Percentiles rank a stretch among this genome's conserved stretches.
These are phyloP conservation scores for Pichia sp. DNA, from an alignment of 1,139 yeast species.

Conservation along the genomic window DNA sequence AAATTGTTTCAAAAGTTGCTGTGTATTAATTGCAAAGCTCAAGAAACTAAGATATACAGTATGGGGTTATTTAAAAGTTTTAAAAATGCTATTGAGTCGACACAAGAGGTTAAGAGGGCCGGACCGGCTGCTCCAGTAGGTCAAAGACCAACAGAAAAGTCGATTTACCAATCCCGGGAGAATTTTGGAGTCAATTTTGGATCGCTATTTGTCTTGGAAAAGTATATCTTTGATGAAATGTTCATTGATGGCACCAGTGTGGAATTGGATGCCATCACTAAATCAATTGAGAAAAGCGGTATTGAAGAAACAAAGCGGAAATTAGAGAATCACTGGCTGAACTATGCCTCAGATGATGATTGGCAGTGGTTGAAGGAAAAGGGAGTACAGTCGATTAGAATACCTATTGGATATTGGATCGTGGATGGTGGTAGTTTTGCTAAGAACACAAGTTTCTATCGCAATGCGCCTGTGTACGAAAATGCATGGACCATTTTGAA, in stretches of 20 bases:
- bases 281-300: constrained; percentile 41
- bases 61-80: not conserved
- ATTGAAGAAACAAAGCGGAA: constrained; percentile 43
- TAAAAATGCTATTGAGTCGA: not conserved
- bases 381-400: constrained; percentile 68
- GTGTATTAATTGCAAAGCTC: no score
- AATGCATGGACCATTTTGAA: constrained; percentile 58
- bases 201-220: constrained; percentile 72
- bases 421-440: constrained; percentile 56
- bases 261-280: constrained; percentile 70
- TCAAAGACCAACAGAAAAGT: constrained; percentile 20
- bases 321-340: constrained; percentile 63
- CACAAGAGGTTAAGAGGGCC: not conserved
- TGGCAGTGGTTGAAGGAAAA: constrained; percentile 67
- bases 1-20: no score
- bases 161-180: constrained; percentile 56
- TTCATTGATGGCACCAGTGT: constrained; percentile 43
- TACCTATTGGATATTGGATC: constrained; percentile 91
- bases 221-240: constrained; percentile 55
- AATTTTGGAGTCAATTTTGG: constrained; percentile 89
- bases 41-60: no score
- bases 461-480: constrained; percentile 45
- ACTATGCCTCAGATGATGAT: constrained; percentile 59
- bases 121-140: not conserved
- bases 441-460: constrained; percentile 53